Evolutionary conservation across 2,329 filamentous ascomycete genomes (phyloP), one percentile per base, ranked within the genome.

Genomic region (Pseudophaeomoniella oleicola): DNA sequence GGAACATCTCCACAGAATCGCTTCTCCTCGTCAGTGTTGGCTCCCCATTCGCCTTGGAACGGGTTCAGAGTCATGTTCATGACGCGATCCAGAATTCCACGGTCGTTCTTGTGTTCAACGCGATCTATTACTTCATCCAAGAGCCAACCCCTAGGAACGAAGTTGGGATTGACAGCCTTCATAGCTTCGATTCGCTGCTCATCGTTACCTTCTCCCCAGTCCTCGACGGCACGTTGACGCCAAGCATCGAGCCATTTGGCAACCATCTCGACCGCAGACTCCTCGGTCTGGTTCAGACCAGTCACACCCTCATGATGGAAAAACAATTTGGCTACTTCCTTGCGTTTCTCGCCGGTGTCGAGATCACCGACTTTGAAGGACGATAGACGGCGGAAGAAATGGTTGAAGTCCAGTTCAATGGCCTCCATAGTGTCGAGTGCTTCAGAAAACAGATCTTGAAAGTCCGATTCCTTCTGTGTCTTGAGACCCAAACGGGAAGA

Each of bases 151-250:
- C 86, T 73, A 0, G 90, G 85, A 1, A 94, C 67, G 50, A 98
- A 98, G 62, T 83, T 94, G 2, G 90, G 90, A 52, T 98, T 98
- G 15, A 87, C 81, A 16, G 63, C 66, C 61, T 81, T 84, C 90
- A 96, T 96, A 10, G 71, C 72, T 18, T 52, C 57, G 40, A 76
- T 71, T 42, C 88, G 69, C 48, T 79, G 72, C 3, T 59, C 63
- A 33, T 92, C 78, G 1, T 58, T 59, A 3, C 64, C 64, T 4
- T 66, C 63, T 3, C 70, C 70, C 84, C 83, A 93, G 49, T 94
- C 85, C 48, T 88, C 78, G 4, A 76, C 53, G 0, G 87, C 60
- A 15, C 87, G 71, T 5, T 60, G 62, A 15, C 73, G 71, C 84
- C 87, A 98, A 41, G 66, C 72, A n/a, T 69, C 75, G 1, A 98